Evolutionary conservation across 2,329 filamentous ascomycete genomes (phyloP), one percentile per base, ranked within the genome.

Genomic region (Fusarium anthophilum): DNA sequence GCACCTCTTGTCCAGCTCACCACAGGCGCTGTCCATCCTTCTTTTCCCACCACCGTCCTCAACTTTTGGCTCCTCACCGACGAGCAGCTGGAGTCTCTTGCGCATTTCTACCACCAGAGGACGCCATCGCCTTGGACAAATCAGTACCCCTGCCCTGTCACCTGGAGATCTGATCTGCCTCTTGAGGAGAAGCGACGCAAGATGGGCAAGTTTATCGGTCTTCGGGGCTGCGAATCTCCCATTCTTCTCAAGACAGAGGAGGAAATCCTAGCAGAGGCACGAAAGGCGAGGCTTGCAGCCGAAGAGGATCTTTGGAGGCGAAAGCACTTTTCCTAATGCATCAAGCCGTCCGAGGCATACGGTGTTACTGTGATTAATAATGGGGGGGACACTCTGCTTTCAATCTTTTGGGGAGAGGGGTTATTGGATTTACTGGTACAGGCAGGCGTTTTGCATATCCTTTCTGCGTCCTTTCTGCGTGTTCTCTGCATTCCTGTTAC

Each of bases 31-130:
- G 83, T 92, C 6, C 92, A 93, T 77, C 88, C 90, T 0, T 80
- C 84, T 63, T 95, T 93, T 80, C 93, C 93, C 3, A 78, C 79
- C 26, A 93, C 89, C 8, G 85, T 94, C 62, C 89, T 95, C 51
- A 87, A 88, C 79, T 94, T 93, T 83, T 93, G 92, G 87, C 90
- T 94, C 38, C 87, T 95, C 43, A 94, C 91, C 22, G 91, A 93
- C 80, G 83, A 83, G 37, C 87, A 95, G 82, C 90, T 94, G 62
- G 92, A 95, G 83, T 84, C 85, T 61, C 87, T 95, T 45, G 92
- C 92, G 7, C 84, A 87, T 74, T 94, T 92, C 82, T 95, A 94
- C 84, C 91, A 93, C 83, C 93, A 95, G 83, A 87, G 87, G 66
- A 89, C 87, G 2, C 90, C 89, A 2, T 84, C 84, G 66, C 79